A percentile compares a stretch with the other conserved stretches of the same genome.
Evolutionary conservation across 257 asterid species (phyloP).

Genomic region (Buddleja alternifolia): DNA sequence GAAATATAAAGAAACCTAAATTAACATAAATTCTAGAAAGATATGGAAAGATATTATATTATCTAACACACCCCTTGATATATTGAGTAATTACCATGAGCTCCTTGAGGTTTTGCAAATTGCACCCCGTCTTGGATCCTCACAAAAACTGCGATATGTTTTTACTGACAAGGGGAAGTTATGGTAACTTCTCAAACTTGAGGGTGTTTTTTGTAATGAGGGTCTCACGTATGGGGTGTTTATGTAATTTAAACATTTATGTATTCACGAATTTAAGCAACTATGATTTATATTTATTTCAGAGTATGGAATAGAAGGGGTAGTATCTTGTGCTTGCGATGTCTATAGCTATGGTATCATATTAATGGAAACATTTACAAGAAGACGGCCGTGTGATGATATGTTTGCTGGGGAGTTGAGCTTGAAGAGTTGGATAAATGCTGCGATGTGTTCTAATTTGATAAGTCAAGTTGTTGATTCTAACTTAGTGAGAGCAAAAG

Average conservation of each 20-base stretch:
- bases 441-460: neutral
- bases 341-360: slow-evolving; percentile 33
- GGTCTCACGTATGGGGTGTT: too few species aligned
- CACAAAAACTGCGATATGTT: too few species aligned
- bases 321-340: slow-evolving; percentile 29
- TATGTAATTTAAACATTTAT: neutral
- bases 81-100: too few species aligned
- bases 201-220: too few species aligned
- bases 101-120: too few species aligned
- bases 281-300: neutral
- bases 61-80: too few species aligned
- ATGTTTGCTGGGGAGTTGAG: slow-evolving; percentile 28
- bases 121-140: too few species aligned
- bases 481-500: slow-evolving; percentile 18
- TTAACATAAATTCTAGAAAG: too few species aligned
- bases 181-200: too few species aligned
- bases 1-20: too few species aligned
- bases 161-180: too few species aligned
- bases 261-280: neutral
- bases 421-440: slow-evolving; percentile 31
- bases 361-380: slow-evolving; percentile 30
- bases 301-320: slow-evolving; percentile 26
- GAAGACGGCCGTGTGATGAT: slow-evolving; percentile 21
- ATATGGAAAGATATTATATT: too few species aligned
- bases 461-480: slow-evolving; percentile 15